Base-by-base conservation (phyloP, 2,329 filamentous ascomycete genomes). In the Colletotrichum gigasporum region DNA sequence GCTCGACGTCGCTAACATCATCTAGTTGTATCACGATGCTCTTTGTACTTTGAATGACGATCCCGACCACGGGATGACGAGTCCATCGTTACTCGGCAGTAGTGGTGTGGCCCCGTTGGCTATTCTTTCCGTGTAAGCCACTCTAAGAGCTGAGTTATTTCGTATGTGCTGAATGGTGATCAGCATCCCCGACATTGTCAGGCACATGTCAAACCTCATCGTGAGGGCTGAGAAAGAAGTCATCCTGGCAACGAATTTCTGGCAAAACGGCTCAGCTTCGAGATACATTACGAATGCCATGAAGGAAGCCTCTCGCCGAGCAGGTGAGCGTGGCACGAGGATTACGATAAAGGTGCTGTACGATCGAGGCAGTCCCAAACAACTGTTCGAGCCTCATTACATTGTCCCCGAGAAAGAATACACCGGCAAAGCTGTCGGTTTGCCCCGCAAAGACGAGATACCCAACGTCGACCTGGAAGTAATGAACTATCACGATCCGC, bases 201-300 rank as follows among this genome's bases (percentile, higher is more conserved):
- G 90, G 1, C 91, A 94, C 73, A 91, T 92, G 78, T 87, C 90
- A 1, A 94, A 94, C 69, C 80, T 92, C 18, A 94, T 95, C 32
- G 91, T 85, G 3, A 83, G 89, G 4, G 92, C 92, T 0, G 83
- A 92, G 70, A 85, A 84, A 32, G 92, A 95, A 70, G 87, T 95
- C 0, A 88, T 91, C 59, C 79, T 94, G 9, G 89, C 89, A 0
- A 94, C 92, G 0, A 93, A 92, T 69, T 92, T 88, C 71, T 94
- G 92, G 92, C 85, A 90, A 64, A 83, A 88, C 41, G 90, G 90
- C 0, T 82, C 89, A 8, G 90, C 91, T 0, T 89, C 90, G 41
- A 84, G 81, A 5, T 83, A 92, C 51, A 83, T 94, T 42, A 91
- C 86, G 3, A 84, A 91, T 71, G 89, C 89, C 0, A 80, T 95